These are phyloP conservation scores for Albizia julibrissin DNA, from an alignment of 306 rosid species.

Conservation along the genomic window DNA sequence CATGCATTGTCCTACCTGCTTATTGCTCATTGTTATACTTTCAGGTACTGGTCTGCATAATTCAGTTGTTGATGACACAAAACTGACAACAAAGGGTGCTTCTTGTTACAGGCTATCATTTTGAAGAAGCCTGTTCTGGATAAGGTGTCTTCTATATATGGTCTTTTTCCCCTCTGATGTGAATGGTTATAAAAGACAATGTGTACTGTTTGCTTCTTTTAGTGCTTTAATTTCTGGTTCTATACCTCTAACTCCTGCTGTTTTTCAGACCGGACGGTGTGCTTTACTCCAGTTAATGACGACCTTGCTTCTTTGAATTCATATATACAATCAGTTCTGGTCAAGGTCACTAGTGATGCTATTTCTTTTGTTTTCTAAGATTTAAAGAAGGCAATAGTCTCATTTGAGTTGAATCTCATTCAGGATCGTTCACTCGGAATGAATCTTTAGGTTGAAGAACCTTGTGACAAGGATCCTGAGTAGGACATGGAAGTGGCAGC, in stretches of 20 bases:
- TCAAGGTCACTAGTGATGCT: conserved; percentile 55
- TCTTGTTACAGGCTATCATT: conserved; percentile 60
- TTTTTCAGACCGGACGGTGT: conserved; percentile 76
- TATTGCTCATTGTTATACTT: conserved; percentile 19
- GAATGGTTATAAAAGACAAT: conserved; percentile 20
- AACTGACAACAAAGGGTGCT: conserved; percentile 77
- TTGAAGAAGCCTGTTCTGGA: conserved; percentile 76
- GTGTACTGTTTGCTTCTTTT: conserved; percentile 24
- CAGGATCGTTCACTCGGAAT: conserved; percentile 50
- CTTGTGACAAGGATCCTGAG: conserved; percentile 49
- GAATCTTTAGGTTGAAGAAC: conserved; percentile 45
- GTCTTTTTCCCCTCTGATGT: conserved; percentile 10
- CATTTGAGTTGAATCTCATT: conserved; percentile 19
- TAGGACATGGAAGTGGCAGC: conserved; percentile 38
- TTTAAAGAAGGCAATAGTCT: conserved; percentile 25
- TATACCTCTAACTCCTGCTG: conserved; percentile 20
- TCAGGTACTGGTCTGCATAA: conserved; percentile 81
- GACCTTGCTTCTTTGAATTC: conserved; percentile 69
- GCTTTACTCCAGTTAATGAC: conserved; percentile 68
- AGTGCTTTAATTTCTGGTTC: neutral
- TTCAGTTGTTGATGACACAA: conserved; percentile 93
- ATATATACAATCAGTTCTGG: conserved; percentile 67
- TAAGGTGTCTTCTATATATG: conserved; percentile 57
- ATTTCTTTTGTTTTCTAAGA: conserved; percentile 5
- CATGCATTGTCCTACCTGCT: neutral